Percentiles rank a stretch among this genome's conserved stretches.
phyloP scores from a whole-genome alignment of 192 early-diverging fungal genomes.

The Entomortierella chlamydospora region DNA sequence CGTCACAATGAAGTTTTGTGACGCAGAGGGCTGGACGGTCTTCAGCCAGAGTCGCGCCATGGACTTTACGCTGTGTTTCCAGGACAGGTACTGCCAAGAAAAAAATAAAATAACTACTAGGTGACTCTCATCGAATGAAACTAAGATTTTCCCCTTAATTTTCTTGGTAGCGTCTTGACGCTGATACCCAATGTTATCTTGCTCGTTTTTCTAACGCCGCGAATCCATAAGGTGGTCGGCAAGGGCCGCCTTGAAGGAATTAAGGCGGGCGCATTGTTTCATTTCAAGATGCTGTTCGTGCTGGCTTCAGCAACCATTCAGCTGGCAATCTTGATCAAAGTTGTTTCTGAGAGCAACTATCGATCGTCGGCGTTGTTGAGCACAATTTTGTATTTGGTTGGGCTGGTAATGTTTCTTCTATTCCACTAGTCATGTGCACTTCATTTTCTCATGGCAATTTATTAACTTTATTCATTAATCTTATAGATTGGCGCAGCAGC shows the following conservation, averaged over 20 bases:
- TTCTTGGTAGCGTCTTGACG: slow-evolving; percentile 6
- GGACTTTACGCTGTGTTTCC: no score
- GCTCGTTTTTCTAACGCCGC: slow-evolving; percentile 6
- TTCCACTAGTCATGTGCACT: not conserved
- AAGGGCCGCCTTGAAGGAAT: slow-evolving; percentile 21
- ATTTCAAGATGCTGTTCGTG: slow-evolving; percentile 7
- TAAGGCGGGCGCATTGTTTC: slow-evolving; percentile 5
- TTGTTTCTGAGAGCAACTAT: slow-evolving; percentile 1
- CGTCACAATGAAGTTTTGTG: no score
- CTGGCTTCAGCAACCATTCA: slow-evolving; percentile 8
- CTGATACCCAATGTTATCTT: slow-evolving; percentile 9
- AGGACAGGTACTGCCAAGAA: no score
- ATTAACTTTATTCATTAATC: not conserved
- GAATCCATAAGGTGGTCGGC: slow-evolving; percentile 8
- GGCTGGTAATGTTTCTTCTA: slow-evolving; percentile 8
- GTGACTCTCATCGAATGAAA: no score
- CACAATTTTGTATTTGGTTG: slow-evolving; percentile 4
- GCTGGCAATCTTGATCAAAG: slow-evolving; percentile 3
- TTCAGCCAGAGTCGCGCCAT: no score
- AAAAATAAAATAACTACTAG: no score
- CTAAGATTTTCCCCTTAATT: not conserved
- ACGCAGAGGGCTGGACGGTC: no score
- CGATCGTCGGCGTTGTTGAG: slow-evolving; percentile 13
- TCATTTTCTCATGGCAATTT: not conserved
- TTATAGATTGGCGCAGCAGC: slow-evolving; percentile 8